Conservation (phyloP, 352 stramenopile species). For the Phytophthora foliorum region DNA sequence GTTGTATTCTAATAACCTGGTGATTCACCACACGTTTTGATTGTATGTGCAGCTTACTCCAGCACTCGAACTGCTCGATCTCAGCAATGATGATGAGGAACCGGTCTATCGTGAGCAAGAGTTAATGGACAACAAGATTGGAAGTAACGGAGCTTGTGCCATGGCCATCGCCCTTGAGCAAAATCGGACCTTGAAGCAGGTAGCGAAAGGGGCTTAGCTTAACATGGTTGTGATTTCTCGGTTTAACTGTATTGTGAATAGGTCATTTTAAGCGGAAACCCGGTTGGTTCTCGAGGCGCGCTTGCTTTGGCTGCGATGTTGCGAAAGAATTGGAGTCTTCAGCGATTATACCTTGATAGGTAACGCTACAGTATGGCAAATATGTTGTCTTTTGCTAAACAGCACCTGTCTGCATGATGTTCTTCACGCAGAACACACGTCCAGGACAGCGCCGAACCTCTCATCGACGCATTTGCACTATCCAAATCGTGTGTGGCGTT, state of each 20-base stretch:
- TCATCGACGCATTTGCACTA: conserved; percentile 40
- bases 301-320: conserved; percentile 45
- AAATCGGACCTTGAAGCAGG: conserved; percentile 42
- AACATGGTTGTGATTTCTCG: neutral
- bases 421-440: conserved; percentile 27
- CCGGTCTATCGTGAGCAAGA: conserved; percentile 17
- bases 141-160: conserved; percentile 23
- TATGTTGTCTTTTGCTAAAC: neutral
- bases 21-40: neutral
- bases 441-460: conserved; percentile 16
- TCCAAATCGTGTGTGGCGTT: conserved; percentile 42
- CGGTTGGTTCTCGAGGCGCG: conserved; percentile 30
- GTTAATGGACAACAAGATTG: conserved; percentile 52
- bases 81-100: conserved; percentile 53
- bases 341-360: conserved; percentile 42
- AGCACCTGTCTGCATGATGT: neutral
- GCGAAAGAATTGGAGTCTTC: conserved; percentile 39
- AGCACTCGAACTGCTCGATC: conserved; percentile 37
- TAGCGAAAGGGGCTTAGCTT: neutral
- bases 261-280: conserved; percentile 48
- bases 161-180: conserved; percentile 43
- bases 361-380: conserved; percentile 7
- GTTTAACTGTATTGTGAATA: conserved; percentile 6
- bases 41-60: conserved; percentile 11
- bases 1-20: neutral